Conservation (phyloP, 2,329 filamentous ascomycete species). For the Furcasterigmium furcatum region DNA sequence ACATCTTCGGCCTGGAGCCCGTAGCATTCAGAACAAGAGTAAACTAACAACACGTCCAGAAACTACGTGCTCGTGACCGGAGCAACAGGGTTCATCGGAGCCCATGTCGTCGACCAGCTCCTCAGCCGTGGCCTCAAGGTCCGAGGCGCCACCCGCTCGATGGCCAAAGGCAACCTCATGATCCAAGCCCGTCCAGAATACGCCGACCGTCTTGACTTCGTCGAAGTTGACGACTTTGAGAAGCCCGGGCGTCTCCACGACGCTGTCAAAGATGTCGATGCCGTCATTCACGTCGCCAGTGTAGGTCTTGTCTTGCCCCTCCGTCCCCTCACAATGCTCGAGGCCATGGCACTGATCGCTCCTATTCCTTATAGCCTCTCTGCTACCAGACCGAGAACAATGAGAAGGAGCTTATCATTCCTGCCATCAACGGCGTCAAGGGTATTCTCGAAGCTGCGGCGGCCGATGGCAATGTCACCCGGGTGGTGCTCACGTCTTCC, state of each 20-base stretch:
- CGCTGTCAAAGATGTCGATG: conserved; percentile 35
- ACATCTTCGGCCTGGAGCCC: too few species aligned
- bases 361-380: conserved; percentile 34
- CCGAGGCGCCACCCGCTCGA: conserved; percentile 23
- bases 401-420: conserved; percentile 39
- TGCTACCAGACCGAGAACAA: conserved; percentile 38
- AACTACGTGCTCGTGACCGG: background rate
- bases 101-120: conserved; percentile 23
- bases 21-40: too few species aligned
- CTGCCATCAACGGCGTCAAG: conserved; percentile 41
- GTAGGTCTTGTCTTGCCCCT: conserved; percentile 24
- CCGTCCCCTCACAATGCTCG: too few species aligned
- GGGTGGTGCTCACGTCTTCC: conserved; percentile 58
- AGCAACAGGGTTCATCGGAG: conserved; percentile 20
- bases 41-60: too few species aligned
- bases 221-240: conserved; percentile 38
- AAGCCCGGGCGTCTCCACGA: conserved; percentile 29
- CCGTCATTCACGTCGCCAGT: conserved; percentile 40
- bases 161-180: conserved; percentile 27
- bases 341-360: too few species aligned
- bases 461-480: conserved; percentile 15
- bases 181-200: conserved; percentile 30
- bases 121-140: conserved; percentile 24
- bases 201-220: conserved; percentile 32
- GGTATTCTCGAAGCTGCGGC: conserved; percentile 33